Evolutionary conservation across 202 grass and related monocot species (phyloP).

Genomic region (Digitaria exilis): DNA sequence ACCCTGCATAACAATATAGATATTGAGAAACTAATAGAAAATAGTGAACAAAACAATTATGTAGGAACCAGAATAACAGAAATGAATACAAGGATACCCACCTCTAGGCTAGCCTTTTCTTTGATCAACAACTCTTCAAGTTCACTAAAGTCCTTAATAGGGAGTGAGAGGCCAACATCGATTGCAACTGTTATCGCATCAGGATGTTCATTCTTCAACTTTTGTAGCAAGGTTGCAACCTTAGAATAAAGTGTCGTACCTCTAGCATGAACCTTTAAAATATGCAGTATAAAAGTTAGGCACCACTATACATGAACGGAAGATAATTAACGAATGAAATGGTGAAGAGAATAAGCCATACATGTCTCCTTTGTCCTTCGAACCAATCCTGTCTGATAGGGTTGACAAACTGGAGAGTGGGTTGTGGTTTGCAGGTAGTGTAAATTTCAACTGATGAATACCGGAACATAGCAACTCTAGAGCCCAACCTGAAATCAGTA

Average conservation of each 20-base stretch:
- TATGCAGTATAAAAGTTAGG: constrained; percentile 37
- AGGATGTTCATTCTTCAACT: constrained; percentile 62
- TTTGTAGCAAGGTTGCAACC: constrained; percentile 60
- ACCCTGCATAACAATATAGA: constrained; percentile 48
- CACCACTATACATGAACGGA: constrained; percentile 11
- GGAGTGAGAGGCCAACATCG: constrained; percentile 33
- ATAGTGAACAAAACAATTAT: constrained; percentile 32
- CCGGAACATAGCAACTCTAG: constrained; percentile 91
- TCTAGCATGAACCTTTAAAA: constrained; percentile 80
- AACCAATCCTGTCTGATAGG: constrained; percentile 72
- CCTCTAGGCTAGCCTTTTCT: constrained; percentile 83
- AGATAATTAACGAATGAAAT: constrained; percentile 30
- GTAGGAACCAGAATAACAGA: background rate
- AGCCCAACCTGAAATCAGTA: constrained; percentile 77
- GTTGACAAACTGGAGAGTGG: constrained; percentile 72
- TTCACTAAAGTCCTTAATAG: constrained; percentile 66
- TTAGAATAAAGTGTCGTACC: constrained; percentile 65
- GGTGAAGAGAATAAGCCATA: constrained; percentile 45
- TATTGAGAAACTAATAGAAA: constrained; percentile 25
- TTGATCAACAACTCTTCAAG: constrained; percentile 68
- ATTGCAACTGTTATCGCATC: constrained; percentile 27
- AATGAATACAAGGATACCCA: constrained; percentile 43
- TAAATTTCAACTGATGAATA: constrained; percentile 97
- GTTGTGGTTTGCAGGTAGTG: constrained; percentile 85
- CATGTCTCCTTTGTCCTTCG: constrained; percentile 64